Conservation (phyloP, 2,329 filamentous ascomycete species). For the Hypomyces perniciosus region DNA sequence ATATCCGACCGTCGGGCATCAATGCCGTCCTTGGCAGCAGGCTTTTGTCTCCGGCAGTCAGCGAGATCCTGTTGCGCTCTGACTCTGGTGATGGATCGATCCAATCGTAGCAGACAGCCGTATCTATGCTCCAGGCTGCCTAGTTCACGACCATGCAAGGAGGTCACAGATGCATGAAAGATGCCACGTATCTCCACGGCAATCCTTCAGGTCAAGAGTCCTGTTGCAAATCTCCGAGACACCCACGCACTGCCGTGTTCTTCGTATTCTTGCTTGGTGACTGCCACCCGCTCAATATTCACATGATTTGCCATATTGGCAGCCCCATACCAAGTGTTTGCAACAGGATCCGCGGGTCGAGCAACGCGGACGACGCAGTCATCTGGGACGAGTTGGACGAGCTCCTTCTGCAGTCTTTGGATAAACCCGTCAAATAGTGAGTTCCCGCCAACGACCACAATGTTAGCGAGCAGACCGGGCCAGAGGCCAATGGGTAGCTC, state of each 20-base stretch:
- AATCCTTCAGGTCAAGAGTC: conserved; percentile 2
- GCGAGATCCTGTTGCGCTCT: no score
- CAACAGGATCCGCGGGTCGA: conserved; percentile 65
- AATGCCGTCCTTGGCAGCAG: no score
- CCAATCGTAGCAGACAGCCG: no score
- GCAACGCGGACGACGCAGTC: conserved; percentile 74
- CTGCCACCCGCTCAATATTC: conserved; percentile 59
- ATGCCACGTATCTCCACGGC: not conserved
- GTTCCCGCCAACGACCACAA: conserved; percentile 85
- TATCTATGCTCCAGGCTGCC: no score
- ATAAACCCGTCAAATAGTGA: conserved; percentile 74
- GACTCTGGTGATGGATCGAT: no score
- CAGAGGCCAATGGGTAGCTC: conserved; percentile 75
- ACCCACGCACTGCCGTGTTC: conserved; percentile 76
- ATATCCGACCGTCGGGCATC: no score
- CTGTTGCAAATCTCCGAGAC: conserved; percentile 58
- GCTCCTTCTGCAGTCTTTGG: conserved; percentile 68
- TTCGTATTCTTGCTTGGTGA: conserved; percentile 87
- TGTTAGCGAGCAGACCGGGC: conserved; percentile 77
- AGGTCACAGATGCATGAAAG: not conserved
- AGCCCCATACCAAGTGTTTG: conserved; percentile 81
- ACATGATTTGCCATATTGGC: conserved; percentile 66
- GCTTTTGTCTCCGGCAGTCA: no score
- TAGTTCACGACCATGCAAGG: no score
- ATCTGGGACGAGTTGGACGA: conserved; percentile 64